phyloP scores from a whole-genome alignment of 306 rosid genomes.

The Elaeagnus macrophylla region DNA sequence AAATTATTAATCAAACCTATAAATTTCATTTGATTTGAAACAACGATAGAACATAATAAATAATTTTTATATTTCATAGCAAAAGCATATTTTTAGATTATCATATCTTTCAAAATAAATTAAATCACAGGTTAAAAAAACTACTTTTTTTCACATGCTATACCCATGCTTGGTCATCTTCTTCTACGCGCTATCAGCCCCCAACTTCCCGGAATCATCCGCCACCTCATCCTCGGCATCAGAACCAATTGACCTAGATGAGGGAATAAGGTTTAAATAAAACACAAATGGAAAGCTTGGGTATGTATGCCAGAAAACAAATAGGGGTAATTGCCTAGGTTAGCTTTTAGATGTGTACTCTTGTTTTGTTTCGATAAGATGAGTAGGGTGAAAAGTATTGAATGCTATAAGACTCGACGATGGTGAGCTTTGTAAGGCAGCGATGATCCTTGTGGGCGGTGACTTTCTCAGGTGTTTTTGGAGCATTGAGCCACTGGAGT shows the following conservation, averaged over 20 bases:
- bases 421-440: constrained; percentile 18
- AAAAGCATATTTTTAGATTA: too few relatives aligned
- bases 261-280: constrained; percentile 24
- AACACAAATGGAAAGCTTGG: constrained; percentile 55
- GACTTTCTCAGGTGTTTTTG: constrained; percentile 42
- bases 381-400: neutral
- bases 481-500: constrained; percentile 51
- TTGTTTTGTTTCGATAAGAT: constrained; percentile 1
- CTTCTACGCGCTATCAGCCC: constrained; percentile 90
- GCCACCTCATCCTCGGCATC: constrained; percentile 21
- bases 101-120: too few relatives aligned
- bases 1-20: too few relatives aligned
- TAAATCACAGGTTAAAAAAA: too few relatives aligned
- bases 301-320: constrained; percentile 22
- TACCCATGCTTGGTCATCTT: constrained; percentile 67
- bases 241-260: constrained; percentile 18
- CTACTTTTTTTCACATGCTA: too few relatives aligned
- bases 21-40: too few relatives aligned
- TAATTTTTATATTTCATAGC: too few relatives aligned
- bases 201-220: constrained; percentile 38
- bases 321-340: constrained; percentile 4
- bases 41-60: too few relatives aligned
- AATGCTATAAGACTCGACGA: constrained; percentile 17
- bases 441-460: constrained; percentile 21
- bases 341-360: constrained; percentile 9